These are phyloP conservation scores for Epichloe elymi DNA, from an alignment of 2,329 filamentous ascomycete species.

Conservation along the genomic window DNA sequence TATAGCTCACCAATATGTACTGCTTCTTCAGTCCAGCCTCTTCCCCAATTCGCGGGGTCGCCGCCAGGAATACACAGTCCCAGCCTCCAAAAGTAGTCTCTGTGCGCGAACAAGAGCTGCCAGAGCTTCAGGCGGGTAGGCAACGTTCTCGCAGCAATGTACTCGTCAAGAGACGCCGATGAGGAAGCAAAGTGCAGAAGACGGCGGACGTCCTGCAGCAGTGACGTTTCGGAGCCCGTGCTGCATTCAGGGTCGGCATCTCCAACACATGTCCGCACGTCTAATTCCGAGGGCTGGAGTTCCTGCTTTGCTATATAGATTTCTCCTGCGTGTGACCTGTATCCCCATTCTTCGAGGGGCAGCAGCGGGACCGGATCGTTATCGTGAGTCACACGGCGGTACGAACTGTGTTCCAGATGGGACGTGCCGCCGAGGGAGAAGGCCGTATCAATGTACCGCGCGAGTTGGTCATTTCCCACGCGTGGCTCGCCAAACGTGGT, in stretches of 20 bases:
- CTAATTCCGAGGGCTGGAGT: conserved; percentile 52
- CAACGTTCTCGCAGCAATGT: conserved; percentile 31
- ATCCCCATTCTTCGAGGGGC: conserved; percentile 80
- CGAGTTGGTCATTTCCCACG: conserved; percentile 44
- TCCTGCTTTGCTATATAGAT: conserved; percentile 65
- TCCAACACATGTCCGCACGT: conserved; percentile 61
- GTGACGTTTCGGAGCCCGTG: conserved; percentile 37
- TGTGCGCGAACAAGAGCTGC: conserved; percentile 84
- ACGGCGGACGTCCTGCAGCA: conserved; percentile 15
- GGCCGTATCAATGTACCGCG: conserved; percentile 38
- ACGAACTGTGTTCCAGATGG: conserved; percentile 28
- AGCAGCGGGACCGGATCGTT: conserved; percentile 83
- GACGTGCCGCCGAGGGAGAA: conserved; percentile 30
- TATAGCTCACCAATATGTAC: conserved; percentile 22
- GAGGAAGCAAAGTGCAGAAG: conserved; percentile 13
- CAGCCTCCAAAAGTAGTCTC: conserved; percentile 93
- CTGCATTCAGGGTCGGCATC: conserved; percentile 61
- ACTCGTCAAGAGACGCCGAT: conserved; percentile 13
- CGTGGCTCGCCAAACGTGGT: conserved; percentile 90
- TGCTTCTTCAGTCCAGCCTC: neutral
- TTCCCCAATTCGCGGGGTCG: conserved; percentile 54
- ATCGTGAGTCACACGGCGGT: conserved; percentile 71
- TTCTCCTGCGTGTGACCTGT: conserved; percentile 72
- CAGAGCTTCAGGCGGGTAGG: conserved; percentile 60
- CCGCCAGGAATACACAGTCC: conserved; percentile 80